A percentile compares a stretch with the other conserved stretches of the same genome.
Conservation (phyloP, 371 early-diverging fungal genomes). For the Entomophthora muscae region DNA sequence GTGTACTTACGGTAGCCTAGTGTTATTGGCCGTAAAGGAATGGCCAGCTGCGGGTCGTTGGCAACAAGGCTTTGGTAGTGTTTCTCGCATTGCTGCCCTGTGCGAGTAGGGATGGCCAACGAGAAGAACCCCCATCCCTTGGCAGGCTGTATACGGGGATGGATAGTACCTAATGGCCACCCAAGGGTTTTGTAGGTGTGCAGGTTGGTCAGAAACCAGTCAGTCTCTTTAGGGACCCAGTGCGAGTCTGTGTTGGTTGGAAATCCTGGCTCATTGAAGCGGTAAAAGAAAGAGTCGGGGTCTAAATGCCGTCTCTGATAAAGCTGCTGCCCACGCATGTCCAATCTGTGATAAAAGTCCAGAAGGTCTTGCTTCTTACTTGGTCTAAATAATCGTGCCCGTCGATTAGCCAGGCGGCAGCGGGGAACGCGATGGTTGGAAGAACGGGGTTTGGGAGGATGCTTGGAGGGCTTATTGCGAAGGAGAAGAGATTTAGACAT, state of each 20-base stretch:
- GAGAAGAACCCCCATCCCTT: background rate
- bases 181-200: background rate
- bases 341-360: background rate
- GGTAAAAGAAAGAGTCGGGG: background rate
- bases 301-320: background rate
- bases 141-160: background rate
- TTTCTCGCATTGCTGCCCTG: background rate
- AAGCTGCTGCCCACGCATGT: background rate
- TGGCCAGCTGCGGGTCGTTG: background rate
- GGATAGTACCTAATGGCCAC: background rate
- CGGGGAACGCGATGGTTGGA: too few relatives aligned
- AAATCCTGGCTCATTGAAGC: background rate
- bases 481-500: background rate
- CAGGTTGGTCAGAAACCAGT: background rate
- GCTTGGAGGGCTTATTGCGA: background rate
- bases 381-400: background rate
- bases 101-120: background rate
- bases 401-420: background rate
- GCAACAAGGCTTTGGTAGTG: background rate
- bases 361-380: background rate
- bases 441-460: too few relatives aligned
- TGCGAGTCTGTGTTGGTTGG: background rate
- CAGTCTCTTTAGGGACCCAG: background rate
- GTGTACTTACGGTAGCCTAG: background rate
- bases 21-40: background rate